Base-by-base conservation (phyloP, 345 rosid genomes). In the Lumnitzera racemosa region DNA sequence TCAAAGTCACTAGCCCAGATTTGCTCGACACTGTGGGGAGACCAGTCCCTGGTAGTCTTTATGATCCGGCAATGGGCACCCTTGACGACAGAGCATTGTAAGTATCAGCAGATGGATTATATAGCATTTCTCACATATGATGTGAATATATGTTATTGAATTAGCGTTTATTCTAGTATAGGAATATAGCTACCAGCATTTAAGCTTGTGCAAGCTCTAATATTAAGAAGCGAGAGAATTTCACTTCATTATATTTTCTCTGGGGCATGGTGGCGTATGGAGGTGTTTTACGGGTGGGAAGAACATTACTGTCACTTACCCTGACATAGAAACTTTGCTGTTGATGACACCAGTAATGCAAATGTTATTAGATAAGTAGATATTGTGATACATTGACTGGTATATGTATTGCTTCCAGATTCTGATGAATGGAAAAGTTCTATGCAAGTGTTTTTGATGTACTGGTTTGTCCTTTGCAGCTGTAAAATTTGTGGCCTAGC, bases 401-500 rank as follows among this genome's bases (percentile, higher is more conserved):
- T 52, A 52, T 49, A 16, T 14, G 52, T 49, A 13, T 2, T 49
- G 20, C 52, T 49, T 36, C 43, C 11, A 5, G 43, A 49, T 49
- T 49, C 16, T 4, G 7, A 49, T 16, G 20, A 49, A 49, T 49
- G 52, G 16, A 14, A 14, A 49, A 49, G 52, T 6, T 49, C 7
- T 4, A 49, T 49, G 20, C 16, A 23, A 53, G 17, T 25, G 25
- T 20, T 53, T 23, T 17, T 53, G 13, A 52, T 16, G 13, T 52
- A 11, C 13, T 16, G 24, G 9, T 41, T 59, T 64, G 11, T 29
- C 29, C 64, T 46, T 52, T 85, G 88, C 96, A 94, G 97, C 55
- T 94, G 99, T 78, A 72, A 76, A 76, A 67, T 83, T 24, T 90
- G 99, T 60, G 83, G 90, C 49, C 89, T 77, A 1, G 43, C 43